These are phyloP conservation scores for Penicillium mononematosum DNA, from an alignment of 495 filamentous ascomycete species.

Conservation along the genomic window DNA sequence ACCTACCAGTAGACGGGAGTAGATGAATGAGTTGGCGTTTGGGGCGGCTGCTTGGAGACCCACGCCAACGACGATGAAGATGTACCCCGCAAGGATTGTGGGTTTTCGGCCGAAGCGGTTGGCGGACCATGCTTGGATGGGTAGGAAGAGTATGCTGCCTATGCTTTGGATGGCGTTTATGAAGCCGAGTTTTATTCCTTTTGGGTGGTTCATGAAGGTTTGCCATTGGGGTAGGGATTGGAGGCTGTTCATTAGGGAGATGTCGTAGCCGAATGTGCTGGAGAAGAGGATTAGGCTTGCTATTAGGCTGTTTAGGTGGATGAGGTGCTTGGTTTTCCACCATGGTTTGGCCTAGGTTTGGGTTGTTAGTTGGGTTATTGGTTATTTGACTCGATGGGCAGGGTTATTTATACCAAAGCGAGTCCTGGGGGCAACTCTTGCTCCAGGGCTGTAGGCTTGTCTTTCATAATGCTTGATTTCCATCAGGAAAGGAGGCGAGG, in stretches of 20 bases:
- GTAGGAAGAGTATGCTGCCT: constrained; percentile 11
- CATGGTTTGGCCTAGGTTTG: neutral
- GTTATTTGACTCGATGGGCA: neutral
- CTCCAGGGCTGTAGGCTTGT: neutral
- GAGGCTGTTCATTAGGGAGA: constrained; percentile 26
- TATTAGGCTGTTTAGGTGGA: constrained; percentile 4
- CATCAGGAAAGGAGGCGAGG: neutral
- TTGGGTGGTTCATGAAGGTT: constrained; percentile 18
- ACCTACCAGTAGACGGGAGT: constrained; percentile 5
- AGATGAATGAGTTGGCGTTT: constrained; percentile 6
- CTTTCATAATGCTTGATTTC: neutral
- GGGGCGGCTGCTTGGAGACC: constrained; percentile 7
- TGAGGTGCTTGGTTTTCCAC: constrained; percentile 9
- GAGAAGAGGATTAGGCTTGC: constrained; percentile 8
- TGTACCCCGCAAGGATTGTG: constrained; percentile 1
- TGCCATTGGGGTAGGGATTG: constrained; percentile 21
- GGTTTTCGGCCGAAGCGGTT: constrained; percentile 14
- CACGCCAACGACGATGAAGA: constrained; percentile 5
- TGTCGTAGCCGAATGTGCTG: constrained; percentile 24
- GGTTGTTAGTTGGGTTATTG: neutral
- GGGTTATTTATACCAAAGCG: no score
- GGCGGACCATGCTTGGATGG: constrained; percentile 2
- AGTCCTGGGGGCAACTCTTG: no score
- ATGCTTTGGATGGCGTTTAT: constrained; percentile 24
- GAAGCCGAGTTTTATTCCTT: constrained; percentile 22